phyloP scores from a whole-genome alignment of 2,329 filamentous ascomycete genomes.

The Plectosphaerella plurivora region DNA sequence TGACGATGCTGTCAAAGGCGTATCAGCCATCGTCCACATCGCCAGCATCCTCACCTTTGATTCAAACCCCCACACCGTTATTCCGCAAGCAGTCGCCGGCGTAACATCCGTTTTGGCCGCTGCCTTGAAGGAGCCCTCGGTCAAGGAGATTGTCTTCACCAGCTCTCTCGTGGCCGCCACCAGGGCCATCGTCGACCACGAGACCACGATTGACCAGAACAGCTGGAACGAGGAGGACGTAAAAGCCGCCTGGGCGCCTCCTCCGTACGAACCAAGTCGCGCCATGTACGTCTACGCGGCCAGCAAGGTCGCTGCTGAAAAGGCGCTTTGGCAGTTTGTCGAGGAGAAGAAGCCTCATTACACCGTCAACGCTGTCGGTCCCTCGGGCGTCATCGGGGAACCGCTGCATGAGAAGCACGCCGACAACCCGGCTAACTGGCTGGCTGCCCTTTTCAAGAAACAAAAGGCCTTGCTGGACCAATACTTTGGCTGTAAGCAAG shows the following conservation, averaged over 20 bases:
- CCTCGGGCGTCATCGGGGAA: conserved; percentile 9
- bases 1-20: conserved; percentile 33
- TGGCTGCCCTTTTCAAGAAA: neutral
- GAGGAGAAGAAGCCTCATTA: conserved; percentile 19
- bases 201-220: conserved; percentile 12
- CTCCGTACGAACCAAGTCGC: conserved; percentile 13
- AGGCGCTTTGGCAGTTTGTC: conserved; percentile 19
- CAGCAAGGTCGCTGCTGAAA: conserved; percentile 22
- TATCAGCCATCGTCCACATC: conserved; percentile 39
- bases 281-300: conserved; percentile 17
- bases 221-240: conserved; percentile 24
- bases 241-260: conserved; percentile 23
- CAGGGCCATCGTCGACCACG: neutral
- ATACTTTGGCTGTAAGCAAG: neutral
- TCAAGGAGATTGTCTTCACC: conserved; percentile 28
- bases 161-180: conserved; percentile 11
- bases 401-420: conserved; percentile 15
- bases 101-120: conserved; percentile 32
- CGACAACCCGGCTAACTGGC: conserved; percentile 1
- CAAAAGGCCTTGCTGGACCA: conserved; percentile 3
- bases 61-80: conserved; percentile 34
- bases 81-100: conserved; percentile 30
- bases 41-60: conserved; percentile 34
- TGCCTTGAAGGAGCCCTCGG: conserved; percentile 30
- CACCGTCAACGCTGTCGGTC: conserved; percentile 15